Evolutionary conservation across 2,329 filamentous ascomycete genomes (phyloP), one percentile per base, ranked within the genome.

Genomic region (Claviceps monticola): DNA sequence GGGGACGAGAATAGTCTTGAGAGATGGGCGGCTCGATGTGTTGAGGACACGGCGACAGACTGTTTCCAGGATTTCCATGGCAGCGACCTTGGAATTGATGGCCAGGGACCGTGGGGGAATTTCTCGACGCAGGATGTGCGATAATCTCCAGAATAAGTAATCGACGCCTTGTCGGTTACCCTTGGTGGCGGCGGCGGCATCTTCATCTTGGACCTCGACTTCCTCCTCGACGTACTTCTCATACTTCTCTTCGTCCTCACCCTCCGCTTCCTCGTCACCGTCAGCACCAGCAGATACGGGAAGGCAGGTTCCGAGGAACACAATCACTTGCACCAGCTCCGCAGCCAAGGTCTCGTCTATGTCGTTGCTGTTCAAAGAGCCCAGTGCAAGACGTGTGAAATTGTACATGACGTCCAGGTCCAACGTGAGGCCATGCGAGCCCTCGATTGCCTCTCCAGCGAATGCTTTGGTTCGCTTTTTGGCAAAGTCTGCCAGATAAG

Each of bases 401-500:
- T 70, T 79, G 66, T 70, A 66, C 68, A 94, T 80, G 53, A 83
- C 81, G 3, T 80, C 74, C 13, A 74, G 74, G 34, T 76, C 74
- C 6, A 97, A 71, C 29, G 74, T 69, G 23, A 96, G 72, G 1
- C 88, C 91, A 51, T 82, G 73, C 1, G 84, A 84, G 21, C 88
- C 85, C 43, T 71, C 64, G 13, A 95, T 69, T 2, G 83, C 79
- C 46, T 88, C 66, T 1, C 70, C 72, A 3, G 61, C 53, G 9
- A 60, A 29, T 68, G 68, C 53, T 80, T 75, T 34, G 62, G 64
- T 34, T 72, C 71, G 45, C 74, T 77, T 60, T 78, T 76, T 76
- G 21, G 85, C 86, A 56, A 95, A 82, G 64, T 95, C 86, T 3
- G 82, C 79, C 59, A 96, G 82, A 66, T 87, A 93, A n/a, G 76